phyloP scores from a whole-genome alignment of 2,329 filamentous ascomycete species.

The Orbilia blumenaviensis region DNA sequence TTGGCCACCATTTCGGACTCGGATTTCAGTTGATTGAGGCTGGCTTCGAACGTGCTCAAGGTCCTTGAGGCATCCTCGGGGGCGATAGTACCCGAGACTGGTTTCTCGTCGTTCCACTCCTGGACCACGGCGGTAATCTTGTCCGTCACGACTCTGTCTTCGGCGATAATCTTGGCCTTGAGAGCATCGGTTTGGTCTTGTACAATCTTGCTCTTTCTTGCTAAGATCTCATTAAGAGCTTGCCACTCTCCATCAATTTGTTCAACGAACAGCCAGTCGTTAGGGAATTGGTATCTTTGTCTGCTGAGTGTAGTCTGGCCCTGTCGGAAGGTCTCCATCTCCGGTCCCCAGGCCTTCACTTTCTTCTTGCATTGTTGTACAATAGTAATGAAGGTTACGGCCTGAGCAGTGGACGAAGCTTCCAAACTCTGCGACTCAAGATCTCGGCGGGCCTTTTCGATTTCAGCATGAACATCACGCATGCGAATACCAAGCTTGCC shows the following conservation, averaged over 20 bases:
- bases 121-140: slow-evolving; percentile 84
- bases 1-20: slow-evolving; percentile 94
- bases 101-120: slow-evolving; percentile 96
- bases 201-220: slow-evolving; percentile 92
- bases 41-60: slow-evolving; percentile 80
- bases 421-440: slow-evolving; percentile 92
- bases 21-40: slow-evolving; percentile 83
- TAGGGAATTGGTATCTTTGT: slow-evolving; percentile 91
- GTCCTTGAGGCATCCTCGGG: slow-evolving; percentile 87
- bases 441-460: slow-evolving; percentile 87
- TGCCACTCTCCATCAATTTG: slow-evolving; percentile 98
- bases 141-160: slow-evolving; percentile 88
- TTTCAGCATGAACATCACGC: slow-evolving; percentile 89
- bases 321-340: slow-evolving; percentile 94
- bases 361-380: slow-evolving; percentile 96
- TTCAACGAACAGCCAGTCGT: slow-evolving; percentile 93
- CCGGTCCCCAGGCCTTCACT: slow-evolving; percentile 91
- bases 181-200: slow-evolving; percentile 95
- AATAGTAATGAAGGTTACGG: slow-evolving; percentile 97
- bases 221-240: slow-evolving; percentile 87
- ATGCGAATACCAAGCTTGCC: slow-evolving; percentile 86
- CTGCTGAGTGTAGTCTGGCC: slow-evolving; percentile 90
- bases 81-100: slow-evolving; percentile 90
- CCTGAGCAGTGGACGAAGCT: slow-evolving; percentile 92
- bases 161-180: slow-evolving; percentile 90